A percentile compares a stretch with the other conserved stretches of the same genome.
Conservation (phyloP, 257 asterid species). For the Scutellaria baicalensis region DNA sequence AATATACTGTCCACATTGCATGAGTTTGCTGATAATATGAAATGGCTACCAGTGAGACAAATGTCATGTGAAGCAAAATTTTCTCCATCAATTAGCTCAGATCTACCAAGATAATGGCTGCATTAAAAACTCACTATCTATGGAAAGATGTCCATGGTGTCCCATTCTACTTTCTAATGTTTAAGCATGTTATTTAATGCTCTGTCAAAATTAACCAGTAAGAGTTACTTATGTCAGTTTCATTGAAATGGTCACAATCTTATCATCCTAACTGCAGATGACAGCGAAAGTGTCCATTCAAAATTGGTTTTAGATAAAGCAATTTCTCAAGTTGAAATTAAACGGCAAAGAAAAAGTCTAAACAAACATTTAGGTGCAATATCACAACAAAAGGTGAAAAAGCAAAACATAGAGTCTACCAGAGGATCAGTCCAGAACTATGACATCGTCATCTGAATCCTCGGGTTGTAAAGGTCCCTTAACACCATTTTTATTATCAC, state of each 20-base stretch:
- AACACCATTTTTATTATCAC: conserved; percentile 60
- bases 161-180: neutral
- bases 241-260: neutral
- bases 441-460: conserved; percentile 59
- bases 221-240: neutral
- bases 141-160: neutral
- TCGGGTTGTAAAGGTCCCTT: conserved; percentile 71
- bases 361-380: conserved; percentile 11
- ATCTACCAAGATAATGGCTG: neutral
- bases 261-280: neutral
- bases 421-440: conserved; percentile 50
- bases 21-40: neutral
- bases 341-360: neutral
- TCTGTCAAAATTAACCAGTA: neutral
- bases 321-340: conserved; percentile 7
- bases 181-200: neutral
- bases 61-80: neutral
- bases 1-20: neutral
- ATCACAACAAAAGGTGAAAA: neutral
- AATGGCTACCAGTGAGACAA: neutral
- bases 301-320: neutral
- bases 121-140: neutral
- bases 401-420: conserved; percentile 41
- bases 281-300: neutral
- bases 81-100: neutral